A percentile compares a stretch with the other conserved stretches of the same genome.
Conservation (phyloP, 768 basidiomycete genomes). For the Pisolithus microcarpus region DNA sequence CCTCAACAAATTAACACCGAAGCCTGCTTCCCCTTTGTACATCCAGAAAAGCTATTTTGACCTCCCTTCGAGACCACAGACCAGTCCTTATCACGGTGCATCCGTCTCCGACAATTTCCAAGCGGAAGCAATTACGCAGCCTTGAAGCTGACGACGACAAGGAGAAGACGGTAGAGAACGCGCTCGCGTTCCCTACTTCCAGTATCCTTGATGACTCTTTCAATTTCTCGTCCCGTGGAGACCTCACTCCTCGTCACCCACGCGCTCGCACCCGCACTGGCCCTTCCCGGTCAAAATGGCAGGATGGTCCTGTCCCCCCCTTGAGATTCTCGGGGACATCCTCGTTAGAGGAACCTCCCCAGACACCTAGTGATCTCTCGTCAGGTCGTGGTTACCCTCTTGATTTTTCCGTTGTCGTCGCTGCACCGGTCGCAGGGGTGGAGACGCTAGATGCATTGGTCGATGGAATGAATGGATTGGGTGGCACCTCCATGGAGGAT, state of each 20-base stretch:
- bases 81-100: conserved; percentile 29
- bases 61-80: conserved; percentile 36
- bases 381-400: conserved; percentile 24
- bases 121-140: conserved; percentile 21
- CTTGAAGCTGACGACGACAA: conserved; percentile 20
- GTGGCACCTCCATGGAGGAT: conserved; percentile 54
- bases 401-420: conserved; percentile 59
- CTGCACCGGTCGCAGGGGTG: conserved; percentile 71
- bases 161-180: conserved; percentile 20
- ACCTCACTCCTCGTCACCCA: conserved; percentile 32
- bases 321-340: conserved; percentile 64
- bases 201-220: conserved; percentile 19
- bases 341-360: conserved; percentile 67
- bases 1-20: conserved; percentile 28
- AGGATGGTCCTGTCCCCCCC: conserved; percentile 41
- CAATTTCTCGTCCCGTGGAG: conserved; percentile 18
- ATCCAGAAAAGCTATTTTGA: conserved; percentile 38
- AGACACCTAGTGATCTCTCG: conserved; percentile 52
- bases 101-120: conserved; percentile 4
- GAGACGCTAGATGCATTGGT: conserved; percentile 86
- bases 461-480: conserved; percentile 89
- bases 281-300: conserved; percentile 38
- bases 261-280: conserved; percentile 54
- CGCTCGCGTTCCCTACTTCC: conserved; percentile 24
- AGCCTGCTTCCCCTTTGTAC: conserved; percentile 9